A percentile compares a stretch with the other conserved stretches of the same genome.
phyloP scores from a whole-genome alignment of 1,139 yeast genomes.

The Yamadazyma atlantica region DNA sequence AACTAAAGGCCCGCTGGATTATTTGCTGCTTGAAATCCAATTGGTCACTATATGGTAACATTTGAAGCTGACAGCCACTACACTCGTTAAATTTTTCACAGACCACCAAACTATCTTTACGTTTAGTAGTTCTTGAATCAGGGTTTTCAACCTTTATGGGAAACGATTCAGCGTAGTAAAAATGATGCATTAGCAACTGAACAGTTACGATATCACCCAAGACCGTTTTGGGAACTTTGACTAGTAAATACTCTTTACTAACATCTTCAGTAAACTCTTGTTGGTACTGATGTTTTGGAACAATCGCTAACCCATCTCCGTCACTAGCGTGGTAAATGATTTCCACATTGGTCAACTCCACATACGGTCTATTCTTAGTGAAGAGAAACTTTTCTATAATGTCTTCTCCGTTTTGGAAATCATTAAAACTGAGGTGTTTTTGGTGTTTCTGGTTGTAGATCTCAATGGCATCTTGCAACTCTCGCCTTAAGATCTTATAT shows the following conservation, averaged over 20 bases:
- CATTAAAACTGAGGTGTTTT: conserved; percentile 12
- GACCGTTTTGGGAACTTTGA: conserved; percentile 39
- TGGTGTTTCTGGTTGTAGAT: conserved; percentile 8
- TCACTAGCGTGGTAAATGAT: conserved; percentile 31
- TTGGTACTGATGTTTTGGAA: conserved; percentile 26
- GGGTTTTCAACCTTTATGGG: conserved; percentile 20
- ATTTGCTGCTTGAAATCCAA: conserved; percentile 28
- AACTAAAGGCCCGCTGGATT: conserved; percentile 35
- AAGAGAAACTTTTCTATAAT: conserved; percentile 29
- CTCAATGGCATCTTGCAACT: conserved; percentile 25
- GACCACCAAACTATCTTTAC: conserved; percentile 29
- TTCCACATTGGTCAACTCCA: conserved; percentile 21
- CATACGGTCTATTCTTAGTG: conserved; percentile 21
- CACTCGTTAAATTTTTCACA: conserved; percentile 84
- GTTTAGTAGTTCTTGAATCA: conserved; percentile 10
- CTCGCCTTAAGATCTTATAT: conserved; percentile 21
- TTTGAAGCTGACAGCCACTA: conserved; percentile 46
- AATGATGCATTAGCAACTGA: conserved; percentile 29
- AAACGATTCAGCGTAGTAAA: conserved; percentile 31
- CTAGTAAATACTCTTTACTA: conserved; percentile 22
- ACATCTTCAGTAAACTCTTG: conserved; percentile 14
- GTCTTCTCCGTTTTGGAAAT: conserved; percentile 23
- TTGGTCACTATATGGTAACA: conserved; percentile 43
- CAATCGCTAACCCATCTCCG: conserved; percentile 41
- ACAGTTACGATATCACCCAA: conserved; percentile 39